These are phyloP conservation scores for Pythium phragmitis DNA, from an alignment of 352 stramenopile genomes.

Conservation along the genomic window DNA sequence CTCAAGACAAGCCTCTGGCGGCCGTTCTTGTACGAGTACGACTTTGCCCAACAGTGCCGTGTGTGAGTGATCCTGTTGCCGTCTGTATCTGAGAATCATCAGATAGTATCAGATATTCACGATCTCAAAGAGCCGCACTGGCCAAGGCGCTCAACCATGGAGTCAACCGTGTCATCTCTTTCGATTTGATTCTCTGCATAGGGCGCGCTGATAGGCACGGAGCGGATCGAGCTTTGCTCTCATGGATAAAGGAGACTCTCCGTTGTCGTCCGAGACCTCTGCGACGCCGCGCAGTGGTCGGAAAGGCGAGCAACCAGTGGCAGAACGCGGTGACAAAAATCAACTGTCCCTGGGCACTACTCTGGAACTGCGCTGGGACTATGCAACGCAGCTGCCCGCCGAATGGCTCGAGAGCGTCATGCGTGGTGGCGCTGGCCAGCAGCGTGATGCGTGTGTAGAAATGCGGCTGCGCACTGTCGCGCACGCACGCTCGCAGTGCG, in stretches of 20 bases:
- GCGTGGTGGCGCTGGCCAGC: not conserved
- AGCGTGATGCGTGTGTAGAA: conserved; percentile 4
- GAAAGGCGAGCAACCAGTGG: not conserved
- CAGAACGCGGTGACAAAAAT: not conserved
- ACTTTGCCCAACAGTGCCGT: conserved; percentile 43
- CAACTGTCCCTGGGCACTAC: conserved; percentile 8
- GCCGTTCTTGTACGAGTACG: conserved; percentile 31
- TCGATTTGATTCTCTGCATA: not conserved
- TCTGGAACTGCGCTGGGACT: conserved; percentile 14
- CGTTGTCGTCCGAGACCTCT: conserved; percentile 2
- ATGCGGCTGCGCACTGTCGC: conserved; percentile 3
- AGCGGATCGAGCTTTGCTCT: not conserved
- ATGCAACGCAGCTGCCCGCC: not conserved
- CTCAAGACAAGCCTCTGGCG: conserved; percentile 44
- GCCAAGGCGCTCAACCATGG: not conserved
- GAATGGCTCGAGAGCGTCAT: not conserved
- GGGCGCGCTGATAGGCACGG: not conserved
- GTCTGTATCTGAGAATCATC: conserved; percentile 13
- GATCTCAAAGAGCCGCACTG: not conserved
- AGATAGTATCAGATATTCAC: conserved; percentile 7
- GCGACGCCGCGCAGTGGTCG: conserved; percentile 1
- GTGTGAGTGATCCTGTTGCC: conserved; percentile 1
- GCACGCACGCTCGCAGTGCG: not conserved
- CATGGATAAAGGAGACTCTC: not conserved
- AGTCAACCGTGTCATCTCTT: not conserved